These are phyloP conservation scores for Lentinula novae-zelandiae DNA, from an alignment of 1,284 basidiomycete species.

Conservation along the genomic window DNA sequence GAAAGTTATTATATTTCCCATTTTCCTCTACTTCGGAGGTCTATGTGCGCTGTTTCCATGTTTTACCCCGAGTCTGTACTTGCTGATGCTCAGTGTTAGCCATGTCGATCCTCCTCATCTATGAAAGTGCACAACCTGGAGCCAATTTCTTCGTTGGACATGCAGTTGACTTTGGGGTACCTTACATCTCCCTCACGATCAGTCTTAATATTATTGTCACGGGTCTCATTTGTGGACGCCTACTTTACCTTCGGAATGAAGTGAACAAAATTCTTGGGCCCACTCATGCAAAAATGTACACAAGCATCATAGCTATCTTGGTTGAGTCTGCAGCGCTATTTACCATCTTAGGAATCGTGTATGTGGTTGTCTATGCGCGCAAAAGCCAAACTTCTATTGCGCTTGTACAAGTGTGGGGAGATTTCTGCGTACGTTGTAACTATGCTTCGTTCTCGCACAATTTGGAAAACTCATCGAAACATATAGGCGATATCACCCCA, in stretches of 20 bases:
- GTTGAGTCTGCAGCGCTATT: slow-evolving; percentile 26
- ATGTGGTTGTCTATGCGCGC: slow-evolving; percentile 21
- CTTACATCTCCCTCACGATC: slow-evolving; percentile 24
- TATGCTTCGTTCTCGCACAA: not conserved
- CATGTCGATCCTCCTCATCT: slow-evolving; percentile 23
- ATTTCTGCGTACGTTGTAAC: slow-evolving; percentile 19
- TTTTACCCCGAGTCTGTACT: not conserved
- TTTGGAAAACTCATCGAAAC: not conserved
- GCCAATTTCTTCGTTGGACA: slow-evolving; percentile 22
- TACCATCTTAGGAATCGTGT: slow-evolving; percentile 23
- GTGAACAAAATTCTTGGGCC: slow-evolving; percentile 6
- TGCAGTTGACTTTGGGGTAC: slow-evolving; percentile 21
- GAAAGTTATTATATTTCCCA: slow-evolving; percentile 20
- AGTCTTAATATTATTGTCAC: slow-evolving; percentile 25
- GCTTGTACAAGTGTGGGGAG: slow-evolving; percentile 23
- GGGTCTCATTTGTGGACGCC: slow-evolving; percentile 21
- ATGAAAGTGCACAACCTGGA: slow-evolving; percentile 21
- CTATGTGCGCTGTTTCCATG: slow-evolving; percentile 19
- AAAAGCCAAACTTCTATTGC: slow-evolving; percentile 20
- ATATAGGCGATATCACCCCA: slow-evolving; percentile 25
- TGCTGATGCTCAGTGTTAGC: slow-evolving; percentile 9
- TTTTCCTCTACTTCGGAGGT: slow-evolving; percentile 23
- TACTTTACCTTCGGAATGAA: slow-evolving; percentile 19
- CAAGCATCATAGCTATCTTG: slow-evolving; percentile 21
- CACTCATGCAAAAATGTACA: slow-evolving; percentile 23